These are phyloP conservation scores for Pythium dissimile DNA, from an alignment of 352 stramenopile species.

Conservation along the genomic window DNA sequence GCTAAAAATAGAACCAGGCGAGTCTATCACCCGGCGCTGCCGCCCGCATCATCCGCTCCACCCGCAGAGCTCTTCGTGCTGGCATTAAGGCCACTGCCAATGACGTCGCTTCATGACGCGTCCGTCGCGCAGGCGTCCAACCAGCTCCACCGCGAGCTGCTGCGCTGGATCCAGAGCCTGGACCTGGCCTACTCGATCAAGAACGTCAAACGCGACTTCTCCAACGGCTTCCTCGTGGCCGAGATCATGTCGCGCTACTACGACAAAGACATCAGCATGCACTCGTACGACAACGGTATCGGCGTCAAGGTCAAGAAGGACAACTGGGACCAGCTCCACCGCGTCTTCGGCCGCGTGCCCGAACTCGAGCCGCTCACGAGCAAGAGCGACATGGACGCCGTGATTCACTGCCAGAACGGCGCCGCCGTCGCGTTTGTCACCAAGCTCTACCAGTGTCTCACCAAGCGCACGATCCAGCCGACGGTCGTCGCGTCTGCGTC, in stretches of 20 bases:
- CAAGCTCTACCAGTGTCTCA: conserved; percentile 90
- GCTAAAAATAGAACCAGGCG: no score
- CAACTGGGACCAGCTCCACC: conserved; percentile 89
- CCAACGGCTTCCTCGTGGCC: conserved; percentile 89
- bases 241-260: conserved; percentile 92
- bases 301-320: conserved; percentile 89
- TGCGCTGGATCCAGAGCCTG: conserved; percentile 92
- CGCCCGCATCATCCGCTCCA: no score
- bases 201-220: conserved; percentile 90
- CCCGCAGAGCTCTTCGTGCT: background rate
- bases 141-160: conserved; percentile 86
- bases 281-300: conserved; percentile 92
- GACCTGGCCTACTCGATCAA: conserved; percentile 93
- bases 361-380: conserved; percentile 60
- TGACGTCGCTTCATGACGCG: conserved; percentile 3
- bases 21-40: no score
- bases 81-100: background rate
- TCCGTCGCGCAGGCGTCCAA: conserved; percentile 26
- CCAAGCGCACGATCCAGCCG: conserved; percentile 81
- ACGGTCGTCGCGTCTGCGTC: conserved; percentile 21
- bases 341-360: conserved; percentile 71
- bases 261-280: conserved; percentile 91
- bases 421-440: conserved; percentile 80
- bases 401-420: conserved; percentile 90
- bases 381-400: conserved; percentile 64